Evolutionary conservation across 164 flowering plant genomes (phyloP).

Genomic region (Vitis riparia): DNA sequence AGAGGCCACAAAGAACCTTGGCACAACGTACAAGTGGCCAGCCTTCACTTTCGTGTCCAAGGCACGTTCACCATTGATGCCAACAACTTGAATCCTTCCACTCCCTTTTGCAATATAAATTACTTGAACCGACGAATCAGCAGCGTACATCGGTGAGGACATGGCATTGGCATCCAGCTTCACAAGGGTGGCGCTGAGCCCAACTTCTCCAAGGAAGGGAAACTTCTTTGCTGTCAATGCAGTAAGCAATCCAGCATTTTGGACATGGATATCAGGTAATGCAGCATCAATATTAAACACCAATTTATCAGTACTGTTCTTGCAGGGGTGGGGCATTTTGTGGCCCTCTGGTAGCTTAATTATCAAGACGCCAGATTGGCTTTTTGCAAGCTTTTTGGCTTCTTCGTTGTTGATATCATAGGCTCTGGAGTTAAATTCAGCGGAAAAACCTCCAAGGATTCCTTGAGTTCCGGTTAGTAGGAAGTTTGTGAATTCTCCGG

Average conservation of each 20-base stretch:
- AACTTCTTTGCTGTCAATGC: constrained; percentile 13
- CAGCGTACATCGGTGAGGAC: constrained; percentile 13
- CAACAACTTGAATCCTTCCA: constrained; percentile 32
- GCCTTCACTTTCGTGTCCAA: constrained; percentile 21
- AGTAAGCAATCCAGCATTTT: constrained; percentile 4
- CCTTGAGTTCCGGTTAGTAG: constrained; percentile 23
- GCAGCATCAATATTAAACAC: constrained; percentile 9
- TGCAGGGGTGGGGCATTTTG: constrained; percentile 15
- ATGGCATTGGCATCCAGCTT: constrained; percentile 22
- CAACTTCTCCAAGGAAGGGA: constrained; percentile 24
- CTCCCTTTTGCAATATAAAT: constrained; percentile 30
- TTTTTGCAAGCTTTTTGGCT: constrained; percentile 16
- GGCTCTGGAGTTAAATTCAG: constrained; percentile 16
- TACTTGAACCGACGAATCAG: constrained; percentile 19
- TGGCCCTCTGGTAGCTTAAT: constrained; percentile 19
- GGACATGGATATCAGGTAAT: constrained; percentile 9
- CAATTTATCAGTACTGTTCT: neutral
- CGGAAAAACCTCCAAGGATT: constrained; percentile 19
- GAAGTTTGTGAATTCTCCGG: constrained; percentile 36
- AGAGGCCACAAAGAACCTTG: constrained; percentile 27
- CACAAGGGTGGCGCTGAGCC: constrained; percentile 21
- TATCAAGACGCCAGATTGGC: constrained; percentile 24
- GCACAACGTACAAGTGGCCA: constrained; percentile 35
- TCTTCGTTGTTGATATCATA: constrained; percentile 6
- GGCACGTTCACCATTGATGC: constrained; percentile 18